A percentile compares a stretch with the other conserved stretches of the same genome.
Conservation (phyloP, 2,329 filamentous ascomycete species). For the Lasiodiplodia gonubiensis region DNA sequence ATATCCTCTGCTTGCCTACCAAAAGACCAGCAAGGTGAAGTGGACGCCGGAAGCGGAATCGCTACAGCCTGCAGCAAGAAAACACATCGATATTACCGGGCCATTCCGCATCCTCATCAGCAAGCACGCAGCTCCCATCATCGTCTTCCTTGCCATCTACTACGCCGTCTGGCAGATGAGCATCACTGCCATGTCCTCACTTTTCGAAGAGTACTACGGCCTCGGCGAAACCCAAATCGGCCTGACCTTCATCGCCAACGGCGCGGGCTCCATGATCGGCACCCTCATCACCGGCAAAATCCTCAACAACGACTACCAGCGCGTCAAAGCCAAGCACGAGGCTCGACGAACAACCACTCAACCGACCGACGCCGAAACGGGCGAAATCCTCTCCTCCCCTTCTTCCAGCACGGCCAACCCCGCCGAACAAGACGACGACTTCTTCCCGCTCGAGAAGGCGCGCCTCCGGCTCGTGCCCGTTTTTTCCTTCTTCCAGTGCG, state of each 20-base stretch:
- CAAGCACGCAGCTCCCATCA: conserved; percentile 50
- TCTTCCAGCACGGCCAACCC: background rate
- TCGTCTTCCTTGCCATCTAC: conserved; percentile 57
- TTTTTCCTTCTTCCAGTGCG: conserved; percentile 53
- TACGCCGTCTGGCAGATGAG: conserved; percentile 64
- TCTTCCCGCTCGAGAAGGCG: conserved; percentile 59
- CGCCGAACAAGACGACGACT: too few species aligned
- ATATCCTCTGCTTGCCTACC: background rate
- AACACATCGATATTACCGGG: conserved; percentile 15
- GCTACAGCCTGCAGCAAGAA: background rate
- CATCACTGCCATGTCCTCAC: conserved; percentile 58
- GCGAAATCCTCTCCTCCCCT: conserved; percentile 50
- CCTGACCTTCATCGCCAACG: conserved; percentile 61
- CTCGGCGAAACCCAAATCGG: conserved; percentile 55
- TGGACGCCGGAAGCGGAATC: background rate
- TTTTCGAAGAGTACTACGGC: conserved; percentile 54
- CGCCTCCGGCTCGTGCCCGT: conserved; percentile 58
- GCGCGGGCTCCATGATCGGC: conserved; percentile 61
- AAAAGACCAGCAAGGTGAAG: background rate
- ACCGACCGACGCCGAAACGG: background rate
- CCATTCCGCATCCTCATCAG: conserved; percentile 27
- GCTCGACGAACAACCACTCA: conserved; percentile 24
- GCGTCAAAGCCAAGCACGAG: conserved; percentile 49
- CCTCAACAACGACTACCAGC: conserved; percentile 58
- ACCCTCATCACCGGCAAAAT: conserved; percentile 60